Evolutionary conservation across 2,329 filamentous ascomycete species (phyloP).

Genomic region (Aspergillus intermedius): DNA sequence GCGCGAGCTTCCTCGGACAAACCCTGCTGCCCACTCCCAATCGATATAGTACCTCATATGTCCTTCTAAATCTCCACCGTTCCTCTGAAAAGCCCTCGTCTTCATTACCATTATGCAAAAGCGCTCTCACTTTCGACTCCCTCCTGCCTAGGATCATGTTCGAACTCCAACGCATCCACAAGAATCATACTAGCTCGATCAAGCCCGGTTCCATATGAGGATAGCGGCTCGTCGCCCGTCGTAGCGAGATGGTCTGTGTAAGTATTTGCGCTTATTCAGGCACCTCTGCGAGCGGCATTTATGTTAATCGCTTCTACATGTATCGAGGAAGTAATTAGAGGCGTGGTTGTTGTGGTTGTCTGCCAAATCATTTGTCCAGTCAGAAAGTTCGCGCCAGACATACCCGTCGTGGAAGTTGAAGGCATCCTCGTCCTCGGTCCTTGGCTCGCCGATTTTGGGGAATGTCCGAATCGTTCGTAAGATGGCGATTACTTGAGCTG

Average conservation of each 20-base stretch:
- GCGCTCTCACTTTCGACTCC: neutral
- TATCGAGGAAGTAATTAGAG: neutral
- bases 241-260: neutral
- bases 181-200: neutral
- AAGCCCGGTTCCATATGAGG: neutral
- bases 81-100: neutral
- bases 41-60: neutral
- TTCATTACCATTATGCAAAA: neutral
- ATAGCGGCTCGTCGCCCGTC: neutral
- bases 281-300: neutral
- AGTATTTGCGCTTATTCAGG: neutral
- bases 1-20: neutral
- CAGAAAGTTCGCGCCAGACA: neutral
- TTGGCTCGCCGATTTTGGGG: neutral
- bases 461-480: neutral
- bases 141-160: neutral
- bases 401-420: neutral
- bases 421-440: neutral
- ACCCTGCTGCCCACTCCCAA: neutral
- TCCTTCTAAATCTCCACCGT: neutral
- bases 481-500: neutral
- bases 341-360: neutral
- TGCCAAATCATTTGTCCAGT: neutral
- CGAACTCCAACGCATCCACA: neutral
- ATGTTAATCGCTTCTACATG: neutral